A percentile compares a stretch with the other conserved stretches of the same genome.
phyloP scores from a whole-genome alignment of 1,139 yeast species.

The Pichia sp. region DNA sequence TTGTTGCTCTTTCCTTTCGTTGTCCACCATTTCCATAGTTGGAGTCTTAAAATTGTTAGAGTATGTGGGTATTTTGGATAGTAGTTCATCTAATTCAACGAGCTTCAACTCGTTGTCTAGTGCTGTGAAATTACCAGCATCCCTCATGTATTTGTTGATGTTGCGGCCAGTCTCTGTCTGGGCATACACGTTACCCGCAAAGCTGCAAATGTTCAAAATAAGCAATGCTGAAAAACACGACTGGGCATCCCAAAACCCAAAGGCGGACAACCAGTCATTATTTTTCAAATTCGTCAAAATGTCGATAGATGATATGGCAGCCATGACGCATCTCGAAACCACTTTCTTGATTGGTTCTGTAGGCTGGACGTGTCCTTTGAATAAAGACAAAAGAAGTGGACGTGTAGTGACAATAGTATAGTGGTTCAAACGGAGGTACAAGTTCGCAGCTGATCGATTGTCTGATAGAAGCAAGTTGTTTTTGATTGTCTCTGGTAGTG shows the following conservation, averaged over 20 bases:
- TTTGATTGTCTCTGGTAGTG: conserved; percentile 15
- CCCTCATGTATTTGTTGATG: conserved; percentile 34
- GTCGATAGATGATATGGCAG: conserved; percentile 36
- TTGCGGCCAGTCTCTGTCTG: conserved; percentile 32
- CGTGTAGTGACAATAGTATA: conserved; percentile 36
- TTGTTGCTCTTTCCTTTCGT: too few species aligned
- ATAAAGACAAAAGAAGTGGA: conserved; percentile 36
- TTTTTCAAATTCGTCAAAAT: conserved; percentile 32
- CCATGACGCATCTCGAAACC: conserved; percentile 33
- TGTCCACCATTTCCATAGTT: too few species aligned
- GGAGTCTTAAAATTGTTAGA: background rate
- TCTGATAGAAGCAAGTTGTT: conserved; percentile 22
- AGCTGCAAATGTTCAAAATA: conserved; percentile 33
- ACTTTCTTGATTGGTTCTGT: conserved; percentile 30
- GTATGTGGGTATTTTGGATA: conserved; percentile 8
- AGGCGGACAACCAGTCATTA: conserved; percentile 32
- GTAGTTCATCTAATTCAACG: conserved; percentile 23
- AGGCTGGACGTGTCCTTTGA: conserved; percentile 31
- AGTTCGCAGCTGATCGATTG: conserved; percentile 33
- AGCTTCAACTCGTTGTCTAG: conserved; percentile 27
- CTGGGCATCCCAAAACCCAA: conserved; percentile 47
- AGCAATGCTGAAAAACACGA: conserved; percentile 35
- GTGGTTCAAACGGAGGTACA: conserved; percentile 41
- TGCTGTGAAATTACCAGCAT: conserved; percentile 39
- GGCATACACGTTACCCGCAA: conserved; percentile 27